Percentiles rank a stretch among this genome's conserved stretches.
phyloP scores from a whole-genome alignment of 768 basidiomycete species.

The Pisolithus albus region DNA sequence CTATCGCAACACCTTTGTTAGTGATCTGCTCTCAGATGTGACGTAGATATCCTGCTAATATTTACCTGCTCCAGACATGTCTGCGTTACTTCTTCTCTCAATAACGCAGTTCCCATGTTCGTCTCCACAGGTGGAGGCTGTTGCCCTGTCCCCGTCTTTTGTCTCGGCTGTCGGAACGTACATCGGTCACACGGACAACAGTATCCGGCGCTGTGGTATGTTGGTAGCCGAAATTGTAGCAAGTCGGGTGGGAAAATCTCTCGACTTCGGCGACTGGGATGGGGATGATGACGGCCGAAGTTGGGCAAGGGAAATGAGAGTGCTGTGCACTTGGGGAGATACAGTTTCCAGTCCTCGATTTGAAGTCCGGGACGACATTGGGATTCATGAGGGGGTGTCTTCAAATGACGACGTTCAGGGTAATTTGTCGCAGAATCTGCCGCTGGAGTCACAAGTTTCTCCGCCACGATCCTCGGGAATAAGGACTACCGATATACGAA shows the following conservation, averaged over 20 bases:
- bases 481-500: conserved; percentile 15
- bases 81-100: conserved; percentile 60
- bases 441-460: background rate
- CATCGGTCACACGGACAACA: conserved; percentile 67
- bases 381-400: conserved; percentile 4
- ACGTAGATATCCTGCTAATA: background rate
- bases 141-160: conserved; percentile 54
- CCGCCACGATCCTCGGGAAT: conserved; percentile 8
- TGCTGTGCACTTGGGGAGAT: conserved; percentile 45
- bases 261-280: conserved; percentile 83
- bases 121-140: conserved; percentile 37
- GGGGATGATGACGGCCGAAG: conserved; percentile 57
- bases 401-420: conserved; percentile 14
- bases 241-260: conserved; percentile 48
- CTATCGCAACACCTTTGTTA: conserved; percentile 70
- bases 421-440: background rate
- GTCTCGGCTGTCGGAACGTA: conserved; percentile 67
- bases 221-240: conserved; percentile 81
- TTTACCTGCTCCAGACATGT: conserved; percentile 49
- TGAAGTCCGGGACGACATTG: conserved; percentile 3
- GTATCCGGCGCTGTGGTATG: conserved; percentile 87
- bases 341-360: conserved; percentile 36
- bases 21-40: conserved; percentile 20
- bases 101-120: conserved; percentile 53
- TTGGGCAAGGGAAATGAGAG: conserved; percentile 60